Evolutionary conservation across 495 filamentous ascomycete genomes (phyloP), one percentile per base, ranked within the genome.

Genomic region (Chaetomium tenue): DNA sequence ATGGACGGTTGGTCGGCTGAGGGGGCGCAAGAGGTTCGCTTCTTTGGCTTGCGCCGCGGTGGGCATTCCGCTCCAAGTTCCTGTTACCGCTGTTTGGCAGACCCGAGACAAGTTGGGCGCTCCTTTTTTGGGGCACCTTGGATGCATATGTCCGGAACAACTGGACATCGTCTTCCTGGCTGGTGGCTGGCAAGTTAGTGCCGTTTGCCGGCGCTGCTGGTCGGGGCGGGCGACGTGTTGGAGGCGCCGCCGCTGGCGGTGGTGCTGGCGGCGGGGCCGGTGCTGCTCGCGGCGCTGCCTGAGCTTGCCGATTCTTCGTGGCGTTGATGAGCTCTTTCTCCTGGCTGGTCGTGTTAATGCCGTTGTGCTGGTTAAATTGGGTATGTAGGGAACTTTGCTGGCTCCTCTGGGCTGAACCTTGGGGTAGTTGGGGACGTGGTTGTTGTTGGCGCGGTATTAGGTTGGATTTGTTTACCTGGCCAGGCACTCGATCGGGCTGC

Each of bases 291-390:
- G n/a, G n/a, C n/a, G n/a, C n/a, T n/a, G n/a, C 33, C 33, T 61
- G 25, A 47, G 26, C 28, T 63, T 39, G 11, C 48, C 20, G 16
- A 66, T 56, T 51, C 4, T 33, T 63, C 37, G 58, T 68, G 12
- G 47, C 16, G 9, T 59, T 62, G 39, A 33, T 40, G n/a, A 26
- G 44, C 39, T 63, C 44, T 28, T 3, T 18, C 3, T 44, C 18
- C 15, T 9, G 16, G 5, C 3, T 51, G 46, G 23, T 48, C 12
- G 22, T 23, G 28, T n/a, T 53, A 20, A n/a, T 15, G 18, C 3
- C 8, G 7, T 47, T 47, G n/a, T n/a, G 44, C 3, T 18, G 40
- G 9, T 2, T 18, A 4, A 11, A 1, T 18, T 44, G 40, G 16
- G 40, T 44, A 37, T 7, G 9, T 44, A 44, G 18, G 13, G 13